phyloP scores from a whole-genome alignment of 2,329 filamentous ascomycete species.

The Colletotrichum camelliae region DNA sequence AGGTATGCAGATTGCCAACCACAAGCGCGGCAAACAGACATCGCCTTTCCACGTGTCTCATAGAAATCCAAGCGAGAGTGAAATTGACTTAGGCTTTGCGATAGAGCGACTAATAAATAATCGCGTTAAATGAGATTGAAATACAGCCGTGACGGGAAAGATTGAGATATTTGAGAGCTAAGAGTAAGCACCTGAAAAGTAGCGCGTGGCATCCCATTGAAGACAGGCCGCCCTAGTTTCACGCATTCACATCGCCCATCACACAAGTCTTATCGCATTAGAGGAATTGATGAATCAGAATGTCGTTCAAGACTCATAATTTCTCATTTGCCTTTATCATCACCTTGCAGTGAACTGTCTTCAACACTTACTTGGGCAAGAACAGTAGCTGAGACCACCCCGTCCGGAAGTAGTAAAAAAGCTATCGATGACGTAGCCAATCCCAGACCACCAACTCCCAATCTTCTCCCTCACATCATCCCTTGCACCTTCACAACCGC shows the following conservation, averaged over 20 bases:
- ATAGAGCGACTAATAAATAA: background rate
- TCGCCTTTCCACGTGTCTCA: background rate
- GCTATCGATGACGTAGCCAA: constrained; percentile 20
- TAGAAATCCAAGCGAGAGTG: background rate
- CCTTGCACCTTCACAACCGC: background rate
- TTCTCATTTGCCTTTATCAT: too few relatives aligned
- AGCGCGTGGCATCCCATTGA: background rate
- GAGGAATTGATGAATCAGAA: background rate
- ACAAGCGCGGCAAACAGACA: too few relatives aligned
- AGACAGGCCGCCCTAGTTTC: background rate
- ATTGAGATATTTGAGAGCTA: background rate
- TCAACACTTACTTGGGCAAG: background rate
- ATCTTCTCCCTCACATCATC: background rate
- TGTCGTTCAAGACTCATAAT: background rate
- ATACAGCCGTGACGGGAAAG: background rate
- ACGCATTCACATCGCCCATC: background rate
- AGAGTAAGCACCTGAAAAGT: background rate
- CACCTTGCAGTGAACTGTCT: background rate
- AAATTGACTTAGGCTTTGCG: background rate
- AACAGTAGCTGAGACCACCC: background rate
- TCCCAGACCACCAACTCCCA: background rate
- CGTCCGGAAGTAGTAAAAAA: background rate
- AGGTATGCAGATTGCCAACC: too few relatives aligned
- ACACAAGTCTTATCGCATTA: background rate
- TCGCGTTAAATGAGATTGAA: background rate